Conservation (phyloP, 768 basidiomycete species). For the Naematelia encephala region DNA sequence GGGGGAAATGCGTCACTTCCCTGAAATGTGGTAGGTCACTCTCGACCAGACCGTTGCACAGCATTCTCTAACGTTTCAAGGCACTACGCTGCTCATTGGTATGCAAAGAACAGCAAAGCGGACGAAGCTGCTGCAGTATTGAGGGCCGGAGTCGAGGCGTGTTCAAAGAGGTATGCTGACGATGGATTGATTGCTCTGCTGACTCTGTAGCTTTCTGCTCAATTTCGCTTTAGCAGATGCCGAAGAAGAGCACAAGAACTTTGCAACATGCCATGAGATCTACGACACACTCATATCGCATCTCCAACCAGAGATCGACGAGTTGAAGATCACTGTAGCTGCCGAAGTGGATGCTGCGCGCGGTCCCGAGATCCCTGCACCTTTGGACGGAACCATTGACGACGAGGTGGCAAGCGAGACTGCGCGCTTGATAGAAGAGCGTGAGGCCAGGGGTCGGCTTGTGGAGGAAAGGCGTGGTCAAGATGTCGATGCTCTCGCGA, state of each 20-base stretch:
- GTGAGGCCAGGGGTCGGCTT: conserved; percentile 41
- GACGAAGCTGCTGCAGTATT: conserved; percentile 81
- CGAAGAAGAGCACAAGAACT: conserved; percentile 63
- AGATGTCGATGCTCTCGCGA: conserved; percentile 58
- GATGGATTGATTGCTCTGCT: background rate
- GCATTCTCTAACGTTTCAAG: conserved; percentile 52
- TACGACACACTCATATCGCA: conserved; percentile 70
- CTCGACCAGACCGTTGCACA: background rate
- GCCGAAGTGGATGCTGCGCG: conserved; percentile 54
- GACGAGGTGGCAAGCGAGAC: conserved; percentile 53
- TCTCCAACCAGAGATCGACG: conserved; percentile 55
- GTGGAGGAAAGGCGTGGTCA: conserved; percentile 39
- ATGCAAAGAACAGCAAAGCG: conserved; percentile 65
- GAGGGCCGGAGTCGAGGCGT: conserved; percentile 81
- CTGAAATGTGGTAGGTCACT: conserved; percentile 79
- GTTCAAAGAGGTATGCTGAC: conserved; percentile 65
- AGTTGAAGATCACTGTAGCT: conserved; percentile 39
- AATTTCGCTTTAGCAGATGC: conserved; percentile 81
- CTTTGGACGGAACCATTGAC: conserved; percentile 28
- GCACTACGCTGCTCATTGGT: conserved; percentile 88
- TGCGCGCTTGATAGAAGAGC: conserved; percentile 40
- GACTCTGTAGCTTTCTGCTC: conserved; percentile 69
- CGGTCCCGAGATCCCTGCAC: conserved; percentile 42
- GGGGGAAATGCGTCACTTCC: conserved; percentile 86
- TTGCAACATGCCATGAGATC: conserved; percentile 64